Conservation (phyloP, 73 alveolate genomes). For the Urostyla sp. region DNA sequence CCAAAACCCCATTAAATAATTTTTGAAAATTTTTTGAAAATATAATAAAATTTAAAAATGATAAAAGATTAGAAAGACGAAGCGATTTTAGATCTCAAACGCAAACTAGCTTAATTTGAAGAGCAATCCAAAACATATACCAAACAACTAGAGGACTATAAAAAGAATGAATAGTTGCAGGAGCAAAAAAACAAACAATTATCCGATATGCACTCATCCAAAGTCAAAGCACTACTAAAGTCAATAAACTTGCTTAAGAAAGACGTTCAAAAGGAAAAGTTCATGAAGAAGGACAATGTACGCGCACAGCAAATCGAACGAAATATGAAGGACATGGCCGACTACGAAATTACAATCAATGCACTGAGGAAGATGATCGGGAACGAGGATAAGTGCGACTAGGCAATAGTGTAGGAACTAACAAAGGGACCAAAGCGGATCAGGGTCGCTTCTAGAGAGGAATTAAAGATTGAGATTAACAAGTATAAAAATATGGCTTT, state of each 20-base stretch:
- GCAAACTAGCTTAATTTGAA: constrained; percentile 31
- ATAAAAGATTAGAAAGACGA: constrained; percentile 48
- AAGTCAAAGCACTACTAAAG: constrained; percentile 61
- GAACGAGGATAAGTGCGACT: constrained; percentile 71
- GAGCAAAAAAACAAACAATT: constrained; percentile 56
- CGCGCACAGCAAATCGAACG: constrained; percentile 72
- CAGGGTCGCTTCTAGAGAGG: constrained; percentile 80
- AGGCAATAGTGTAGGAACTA: constrained; percentile 66
- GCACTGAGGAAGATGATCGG: constrained; percentile 68
- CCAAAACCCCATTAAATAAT: not conserved
- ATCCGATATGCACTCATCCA: constrained; percentile 63
- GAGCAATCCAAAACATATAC: not conserved
- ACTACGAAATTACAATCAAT: constrained; percentile 71
- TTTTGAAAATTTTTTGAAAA: too few relatives aligned
- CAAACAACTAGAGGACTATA: constrained; percentile 13
- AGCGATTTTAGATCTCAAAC: constrained; percentile 20
- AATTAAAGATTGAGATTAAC: constrained; percentile 78
- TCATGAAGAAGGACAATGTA: constrained; percentile 74
- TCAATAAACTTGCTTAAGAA: constrained; percentile 64
- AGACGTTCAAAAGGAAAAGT: constrained; percentile 60
- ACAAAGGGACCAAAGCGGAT: constrained; percentile 72
- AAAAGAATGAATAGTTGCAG: constrained; percentile 9
- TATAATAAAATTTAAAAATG: constrained; percentile 9
- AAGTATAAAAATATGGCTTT: constrained; percentile 51
- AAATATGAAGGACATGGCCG: constrained; percentile 69